Conservation (phyloP, 768 basidiomycete species). For the Albatrellus ellisii region DNA sequence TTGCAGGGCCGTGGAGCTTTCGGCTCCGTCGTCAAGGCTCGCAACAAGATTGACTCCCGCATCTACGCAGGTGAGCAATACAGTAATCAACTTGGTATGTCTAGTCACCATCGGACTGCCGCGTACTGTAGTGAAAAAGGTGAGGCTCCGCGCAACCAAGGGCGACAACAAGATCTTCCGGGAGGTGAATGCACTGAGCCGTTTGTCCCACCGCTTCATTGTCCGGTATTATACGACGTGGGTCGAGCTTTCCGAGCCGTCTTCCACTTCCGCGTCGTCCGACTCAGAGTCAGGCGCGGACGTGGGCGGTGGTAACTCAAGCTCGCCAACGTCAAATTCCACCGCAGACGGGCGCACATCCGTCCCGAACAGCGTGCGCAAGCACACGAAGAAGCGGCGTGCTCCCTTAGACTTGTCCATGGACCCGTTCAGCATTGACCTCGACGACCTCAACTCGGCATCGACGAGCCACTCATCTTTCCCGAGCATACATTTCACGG, state of each 20-base stretch:
- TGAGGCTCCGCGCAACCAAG: constrained; percentile 63
- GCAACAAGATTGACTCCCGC: constrained; percentile 74
- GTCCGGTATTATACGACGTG: constrained; percentile 88
- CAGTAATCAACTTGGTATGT: neutral
- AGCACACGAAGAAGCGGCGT: constrained; percentile 13
- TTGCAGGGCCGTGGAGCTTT: constrained; percentile 76
- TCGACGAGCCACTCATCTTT: constrained; percentile 43
- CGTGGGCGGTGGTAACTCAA: neutral
- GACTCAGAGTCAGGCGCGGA: constrained; percentile 24
- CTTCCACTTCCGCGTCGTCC: constrained; percentile 34
- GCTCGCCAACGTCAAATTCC: neutral
- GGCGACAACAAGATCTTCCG: constrained; percentile 82
- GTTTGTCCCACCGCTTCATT: constrained; percentile 79
- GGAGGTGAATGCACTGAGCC: constrained; percentile 82
- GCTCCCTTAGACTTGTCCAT: constrained; percentile 6
- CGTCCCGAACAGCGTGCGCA: constrained; percentile 28
- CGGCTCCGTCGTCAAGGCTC: constrained; percentile 90
- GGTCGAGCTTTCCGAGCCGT: constrained; percentile 59
- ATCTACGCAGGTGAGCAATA: constrained; percentile 58
- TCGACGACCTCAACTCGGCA: constrained; percentile 37
- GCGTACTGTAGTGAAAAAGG: constrained; percentile 61
- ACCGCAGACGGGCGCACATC: constrained; percentile 40
- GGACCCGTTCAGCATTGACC: constrained; percentile 51
- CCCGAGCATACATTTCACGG: constrained; percentile 72
- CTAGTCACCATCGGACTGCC: neutral